Base-by-base conservation (phyloP, 352 stramenopile species). In the Pythium guiyangense region DNA sequence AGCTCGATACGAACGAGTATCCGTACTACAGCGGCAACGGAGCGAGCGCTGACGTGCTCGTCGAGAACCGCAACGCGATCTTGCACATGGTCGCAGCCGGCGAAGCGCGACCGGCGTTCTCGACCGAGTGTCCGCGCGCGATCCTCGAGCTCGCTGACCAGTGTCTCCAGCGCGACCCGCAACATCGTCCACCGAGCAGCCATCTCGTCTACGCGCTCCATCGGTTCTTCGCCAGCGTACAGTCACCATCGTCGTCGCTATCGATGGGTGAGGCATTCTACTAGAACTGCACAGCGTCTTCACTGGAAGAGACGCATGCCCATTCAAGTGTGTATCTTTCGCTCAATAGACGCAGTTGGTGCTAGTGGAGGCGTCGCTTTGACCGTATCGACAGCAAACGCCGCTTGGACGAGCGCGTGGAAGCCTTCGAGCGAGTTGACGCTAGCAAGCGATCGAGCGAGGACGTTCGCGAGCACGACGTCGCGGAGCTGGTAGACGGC, bases 11-110 rank as follows among this genome's bases (percentile, higher is more conserved):
- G 9, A 65, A 82, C 27, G 74, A 85, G 55, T 85, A 82, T 31
- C 74, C 74, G 48, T 85, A 85, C 60, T 86, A 73, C 66, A 79
- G 77, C 47, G 66, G 69, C 8, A 77, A 77, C 54, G 72, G 52
- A 69, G 76, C 47, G 79, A 81, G 29, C 58, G 72, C 34, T 64
- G 62, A 79, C 71, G 26, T 64, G n/a, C n/a, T n/a, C n/a, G n/a
- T n/a, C n/a, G n/a, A n/a, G n/a, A n/a, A n/a, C n/a, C n/a, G n/a
- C n/a, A n/a, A n/a, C n/a, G n/a, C 63, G 29, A 81, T 90, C 57
- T 62, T 87, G 43, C 76, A 75, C 34, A 76, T 85, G 71, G 79
- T 90, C 18, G 74, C 77, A n/a, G 66, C 66, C 6, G 79, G 79
- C 10, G 62, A 79, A 49, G 46, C 86, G 11, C 69, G 77, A 11